Base-by-base conservation (phyloP, 148 eudicot species). In the Rheum nobile region DNA sequence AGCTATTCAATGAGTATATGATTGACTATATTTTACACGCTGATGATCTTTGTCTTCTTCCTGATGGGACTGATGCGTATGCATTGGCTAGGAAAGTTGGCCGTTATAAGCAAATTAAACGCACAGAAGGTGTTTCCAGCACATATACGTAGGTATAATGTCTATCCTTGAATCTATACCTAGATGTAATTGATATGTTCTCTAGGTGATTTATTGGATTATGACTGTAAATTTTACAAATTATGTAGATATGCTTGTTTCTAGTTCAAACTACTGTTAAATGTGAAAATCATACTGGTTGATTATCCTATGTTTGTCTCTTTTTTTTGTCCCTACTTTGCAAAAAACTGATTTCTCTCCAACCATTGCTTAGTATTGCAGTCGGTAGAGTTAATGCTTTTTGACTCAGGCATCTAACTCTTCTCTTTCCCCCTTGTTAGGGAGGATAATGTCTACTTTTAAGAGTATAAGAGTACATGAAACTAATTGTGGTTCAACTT, bases 111-210 rank as follows among this genome's bases (percentile, higher is more conserved):
- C 98, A 94, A 84, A 94, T 94, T 67, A 94, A 94, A 77, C 97
- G 98, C 63, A 94, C 98, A 34, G 98, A 94, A 85, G 98, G 98
- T 24, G 98, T 94, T 77, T 94, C 98, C 54, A 94, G 98, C 83
- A 94, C 97, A 75, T 96, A 94, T 76, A 91, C 76, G 97, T 94
- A 91, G 98, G 98, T 94, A 94, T 68, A 83, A 75, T 79, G 65
- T 81, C 81, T 38, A 65, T 32, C 70, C 38, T 32, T 32, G 3
- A 16, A 65, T 65, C 41, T 32, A n/a, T n/a, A 34, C 22, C 0
- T 32, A 65, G 9, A 21, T 31, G 24, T 61, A 29, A 12, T 55
- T 22, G 63, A 55, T 61, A 61, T 61, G 35, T 31, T 11, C 8
- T 61, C 29, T 13, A 0, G 19, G 65, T 28, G n/a, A 61, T 61